Conservation (phyloP, 139 green algal genomes). For the Closterium sp. region DNA sequence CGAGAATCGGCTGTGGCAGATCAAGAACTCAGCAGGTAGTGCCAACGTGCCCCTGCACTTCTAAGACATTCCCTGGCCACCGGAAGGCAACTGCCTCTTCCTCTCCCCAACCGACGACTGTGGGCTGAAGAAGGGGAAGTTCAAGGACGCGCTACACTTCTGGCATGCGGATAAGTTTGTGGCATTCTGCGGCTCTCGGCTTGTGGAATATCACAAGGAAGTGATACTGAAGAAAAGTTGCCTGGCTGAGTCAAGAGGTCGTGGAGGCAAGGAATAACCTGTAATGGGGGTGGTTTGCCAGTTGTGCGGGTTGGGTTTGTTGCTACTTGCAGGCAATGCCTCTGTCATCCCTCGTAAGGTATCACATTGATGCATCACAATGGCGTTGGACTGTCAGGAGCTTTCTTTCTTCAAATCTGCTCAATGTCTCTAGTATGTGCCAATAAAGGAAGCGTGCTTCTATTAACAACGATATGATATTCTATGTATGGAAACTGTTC, state of each 20-base stretch:
- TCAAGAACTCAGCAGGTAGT: background rate
- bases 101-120: background rate
- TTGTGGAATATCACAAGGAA: background rate
- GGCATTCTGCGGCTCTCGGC: background rate
- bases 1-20: background rate
- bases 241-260: background rate
- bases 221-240: background rate
- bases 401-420: no score
- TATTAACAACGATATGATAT: no score
- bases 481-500: no score
- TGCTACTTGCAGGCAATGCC: no score
- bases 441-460: no score
- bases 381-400: no score
- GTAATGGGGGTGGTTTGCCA: background rate
- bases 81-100: slow-evolving; percentile 1
- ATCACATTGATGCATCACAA: no score
- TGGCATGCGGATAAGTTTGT: slow-evolving; percentile 9
- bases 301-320: no score
- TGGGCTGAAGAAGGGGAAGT: background rate
- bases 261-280: background rate
- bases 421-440: no score
- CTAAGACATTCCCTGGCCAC: slow-evolving; percentile 3
- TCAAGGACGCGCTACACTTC: background rate
- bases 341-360: no score
- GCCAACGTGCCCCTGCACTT: background rate